Evolutionary conservation across 1,139 yeast species (phyloP).

Genomic region (Suhomyces bokatorum): DNA sequence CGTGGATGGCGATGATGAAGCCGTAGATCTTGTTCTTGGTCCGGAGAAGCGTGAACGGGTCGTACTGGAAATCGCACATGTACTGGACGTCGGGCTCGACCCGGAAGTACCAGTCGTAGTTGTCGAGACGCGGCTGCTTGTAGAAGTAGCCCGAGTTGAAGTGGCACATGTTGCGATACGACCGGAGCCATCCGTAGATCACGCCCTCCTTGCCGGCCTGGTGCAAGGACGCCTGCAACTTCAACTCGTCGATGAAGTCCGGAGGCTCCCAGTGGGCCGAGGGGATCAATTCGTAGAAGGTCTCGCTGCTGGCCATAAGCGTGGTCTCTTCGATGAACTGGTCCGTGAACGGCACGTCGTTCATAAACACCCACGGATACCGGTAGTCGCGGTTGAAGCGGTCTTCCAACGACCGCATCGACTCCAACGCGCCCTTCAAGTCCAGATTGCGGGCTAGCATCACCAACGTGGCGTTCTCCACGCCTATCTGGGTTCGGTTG

Average conservation of each 20-base stretch:
- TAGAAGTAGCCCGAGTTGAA: slow-evolving; percentile 50
- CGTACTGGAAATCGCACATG: slow-evolving; percentile 51
- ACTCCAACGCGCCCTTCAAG: slow-evolving; percentile 40
- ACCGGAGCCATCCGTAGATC: slow-evolving; percentile 42
- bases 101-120: slow-evolving; percentile 48
- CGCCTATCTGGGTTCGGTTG: slow-evolving; percentile 40
- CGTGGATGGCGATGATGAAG: slow-evolving; percentile 45
- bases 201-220: slow-evolving; percentile 27
- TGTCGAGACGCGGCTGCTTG: slow-evolving; percentile 37
- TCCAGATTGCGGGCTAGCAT: slow-evolving; percentile 49
- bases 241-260: slow-evolving; percentile 32
- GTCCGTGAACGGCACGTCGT: slow-evolving; percentile 44
- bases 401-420: slow-evolving; percentile 49
- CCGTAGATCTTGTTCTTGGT: slow-evolving; percentile 42
- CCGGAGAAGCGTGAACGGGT: slow-evolving; percentile 42
- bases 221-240: slow-evolving; percentile 27
- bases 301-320: slow-evolving; percentile 81
- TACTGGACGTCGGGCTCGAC: slow-evolving; percentile 51
- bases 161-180: slow-evolving; percentile 52
- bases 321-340: slow-evolving; percentile 57
- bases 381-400: slow-evolving; percentile 46
- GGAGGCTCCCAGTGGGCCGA: slow-evolving; percentile 47
- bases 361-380: slow-evolving; percentile 50
- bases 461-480: slow-evolving; percentile 52
- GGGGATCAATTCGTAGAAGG: slow-evolving; percentile 50